Percentiles rank a stretch among this genome's conserved stretches.
phyloP scores from a whole-genome alignment of 139 green algal species.

The Ettlia oleoabundans region DNA sequence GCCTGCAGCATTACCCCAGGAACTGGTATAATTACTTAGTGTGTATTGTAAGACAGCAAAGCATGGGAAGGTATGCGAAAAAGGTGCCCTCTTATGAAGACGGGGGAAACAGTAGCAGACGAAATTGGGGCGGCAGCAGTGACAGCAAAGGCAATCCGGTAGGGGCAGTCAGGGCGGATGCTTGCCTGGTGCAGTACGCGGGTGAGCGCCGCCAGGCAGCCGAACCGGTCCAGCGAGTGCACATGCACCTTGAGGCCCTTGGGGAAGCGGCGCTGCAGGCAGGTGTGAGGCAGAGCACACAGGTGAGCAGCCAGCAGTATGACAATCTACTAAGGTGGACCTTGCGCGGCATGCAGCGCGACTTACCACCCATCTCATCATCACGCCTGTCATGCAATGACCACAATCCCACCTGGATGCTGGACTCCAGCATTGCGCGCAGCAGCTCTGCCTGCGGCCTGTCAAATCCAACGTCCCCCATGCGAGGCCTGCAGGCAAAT shows the following conservation, averaged over 20 bases:
- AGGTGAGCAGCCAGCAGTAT: not conserved
- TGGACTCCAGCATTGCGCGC: conserved; percentile 74
- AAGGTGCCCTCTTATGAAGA: too few species aligned
- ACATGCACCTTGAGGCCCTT: conserved; percentile 69
- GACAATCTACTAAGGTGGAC: not conserved
- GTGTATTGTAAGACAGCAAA: too few species aligned
- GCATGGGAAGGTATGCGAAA: too few species aligned
- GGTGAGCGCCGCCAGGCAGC: conserved; percentile 55
- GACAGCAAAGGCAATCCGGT: not conserved
- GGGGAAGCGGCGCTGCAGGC: conserved; percentile 42
- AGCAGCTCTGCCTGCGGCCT: conserved; percentile 67
- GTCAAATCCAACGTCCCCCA: conserved; percentile 44
- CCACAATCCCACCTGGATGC: conserved; percentile 58
- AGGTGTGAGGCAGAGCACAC: not conserved
- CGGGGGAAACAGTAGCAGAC: too few species aligned
- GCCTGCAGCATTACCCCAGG: conserved; percentile 26
- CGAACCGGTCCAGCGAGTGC: conserved; percentile 58
- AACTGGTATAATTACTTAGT: too few species aligned
- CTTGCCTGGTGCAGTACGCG: conserved; percentile 39
- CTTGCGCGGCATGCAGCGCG: too few species aligned
- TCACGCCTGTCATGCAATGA: not conserved
- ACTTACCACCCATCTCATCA: too few species aligned
- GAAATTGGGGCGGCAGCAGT: too few species aligned
- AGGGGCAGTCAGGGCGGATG: not conserved
- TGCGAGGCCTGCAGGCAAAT: conserved; percentile 31